These are phyloP conservation scores for Ophiosphaerella herpotricha DNA, from an alignment of 2,329 filamentous ascomycete species.

Conservation along the genomic window DNA sequence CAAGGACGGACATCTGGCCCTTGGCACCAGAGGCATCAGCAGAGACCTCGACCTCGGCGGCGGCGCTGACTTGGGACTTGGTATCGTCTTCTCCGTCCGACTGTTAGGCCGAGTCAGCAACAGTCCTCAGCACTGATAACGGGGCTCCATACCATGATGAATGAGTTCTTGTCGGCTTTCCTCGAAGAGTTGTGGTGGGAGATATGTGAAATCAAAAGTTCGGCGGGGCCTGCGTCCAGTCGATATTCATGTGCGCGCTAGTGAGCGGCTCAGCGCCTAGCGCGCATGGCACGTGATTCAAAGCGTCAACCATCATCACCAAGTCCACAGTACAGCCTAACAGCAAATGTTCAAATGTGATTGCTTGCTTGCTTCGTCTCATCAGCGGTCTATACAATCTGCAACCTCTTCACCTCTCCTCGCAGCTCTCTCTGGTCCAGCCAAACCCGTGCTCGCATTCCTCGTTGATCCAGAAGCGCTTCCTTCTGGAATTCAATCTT, in stretches of 20 bases:
- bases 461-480: neutral
- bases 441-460: constrained; percentile 11
- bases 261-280: constrained; percentile 15
- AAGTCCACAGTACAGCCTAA: neutral
- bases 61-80: constrained; percentile 75
- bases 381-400: constrained; percentile 23
- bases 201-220: constrained; percentile 21
- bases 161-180: constrained; percentile 49
- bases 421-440: constrained; percentile 23
- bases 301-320: neutral
- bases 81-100: constrained; percentile 99
- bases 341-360: neutral
- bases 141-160: constrained; percentile 47
- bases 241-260: constrained; percentile 20
- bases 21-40: constrained; percentile 79
- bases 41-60: constrained; percentile 93
- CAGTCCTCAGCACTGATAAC: constrained; percentile 3
- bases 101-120: constrained; percentile 54
- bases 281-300: constrained; percentile 3
- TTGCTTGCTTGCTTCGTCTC: constrained; percentile 6
- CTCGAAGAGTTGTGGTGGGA: constrained; percentile 47
- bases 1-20: constrained; percentile 96
- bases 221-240: constrained; percentile 16
- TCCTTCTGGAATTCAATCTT: neutral
- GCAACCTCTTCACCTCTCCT: constrained; percentile 1